These are phyloP conservation scores for Acanthamoeba triangularis DNA, from an alignment of 208 protist species.

Conservation along the genomic window DNA sequence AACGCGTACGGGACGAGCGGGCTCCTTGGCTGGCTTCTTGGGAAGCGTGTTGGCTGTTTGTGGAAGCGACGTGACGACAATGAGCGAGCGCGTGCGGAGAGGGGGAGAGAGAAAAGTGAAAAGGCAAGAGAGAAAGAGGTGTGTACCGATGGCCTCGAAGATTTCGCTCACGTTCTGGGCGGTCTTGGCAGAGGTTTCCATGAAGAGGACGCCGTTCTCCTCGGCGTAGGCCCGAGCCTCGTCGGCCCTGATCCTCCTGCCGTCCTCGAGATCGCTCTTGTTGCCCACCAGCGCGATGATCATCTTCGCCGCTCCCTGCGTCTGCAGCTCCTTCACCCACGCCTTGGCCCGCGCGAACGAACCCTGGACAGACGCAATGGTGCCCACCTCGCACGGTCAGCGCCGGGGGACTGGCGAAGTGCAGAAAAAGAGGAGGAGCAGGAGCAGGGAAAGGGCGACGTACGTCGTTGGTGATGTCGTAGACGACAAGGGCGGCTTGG, in stretches of 20 bases:
- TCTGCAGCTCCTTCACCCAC: conserved; percentile 88
- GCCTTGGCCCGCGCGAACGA: conserved; percentile 85
- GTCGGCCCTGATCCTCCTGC: conserved; percentile 79
- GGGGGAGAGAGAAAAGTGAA: too few relatives aligned
- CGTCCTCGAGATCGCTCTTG: conserved; percentile 85
- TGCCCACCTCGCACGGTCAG: background rate
- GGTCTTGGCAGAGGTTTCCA: conserved; percentile 95
- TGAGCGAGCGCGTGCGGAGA: background rate
- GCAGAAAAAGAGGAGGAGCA: background rate
- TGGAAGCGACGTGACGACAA: background rate
- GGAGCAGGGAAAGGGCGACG: background rate
- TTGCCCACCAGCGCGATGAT: conserved; percentile 86
- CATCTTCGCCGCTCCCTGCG: conserved; percentile 84
- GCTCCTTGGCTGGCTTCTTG: conserved; percentile 28
- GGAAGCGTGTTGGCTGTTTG: background rate
- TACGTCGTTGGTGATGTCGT: conserved; percentile 93
- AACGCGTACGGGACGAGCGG: background rate
- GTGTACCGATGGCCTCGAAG: conserved; percentile 91
- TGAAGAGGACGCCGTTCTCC: conserved; percentile 94
- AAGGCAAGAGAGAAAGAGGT: background rate
- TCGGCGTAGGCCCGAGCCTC: conserved; percentile 96
- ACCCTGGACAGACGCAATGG: conserved; percentile 9
- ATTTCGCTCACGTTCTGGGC: conserved; percentile 93
- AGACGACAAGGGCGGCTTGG: conserved; percentile 95
- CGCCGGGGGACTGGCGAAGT: background rate